Percentiles rank a stretch among this genome's conserved stretches.
These are phyloP conservation scores for Tetrahymena malaccensis DNA, from an alignment of 73 alveolate genomes.

Conservation along the genomic window DNA sequence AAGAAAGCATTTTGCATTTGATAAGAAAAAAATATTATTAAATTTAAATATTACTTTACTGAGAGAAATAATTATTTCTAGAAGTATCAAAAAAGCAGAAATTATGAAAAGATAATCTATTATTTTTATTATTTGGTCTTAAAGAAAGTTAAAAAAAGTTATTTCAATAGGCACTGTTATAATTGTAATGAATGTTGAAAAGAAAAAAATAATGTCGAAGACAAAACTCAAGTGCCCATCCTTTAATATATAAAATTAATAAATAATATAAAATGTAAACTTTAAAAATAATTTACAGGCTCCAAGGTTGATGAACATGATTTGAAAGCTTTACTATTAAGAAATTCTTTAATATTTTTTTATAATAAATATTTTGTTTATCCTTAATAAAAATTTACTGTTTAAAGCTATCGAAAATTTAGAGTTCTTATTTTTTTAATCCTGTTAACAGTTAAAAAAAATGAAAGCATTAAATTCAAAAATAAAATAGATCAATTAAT, in stretches of 20 bases:
- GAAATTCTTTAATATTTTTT: neutral
- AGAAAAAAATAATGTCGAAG: neutral
- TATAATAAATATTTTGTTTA: no score
- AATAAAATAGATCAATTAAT: neutral
- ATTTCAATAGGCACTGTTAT: neutral
- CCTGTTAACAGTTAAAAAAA: neutral
- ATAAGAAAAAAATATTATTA: no score
- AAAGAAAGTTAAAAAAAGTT: neutral
- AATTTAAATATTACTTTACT: neutral
- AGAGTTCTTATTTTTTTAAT: neutral
- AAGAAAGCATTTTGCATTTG: no score
- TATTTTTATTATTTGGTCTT: no score
- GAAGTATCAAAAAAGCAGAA: neutral
- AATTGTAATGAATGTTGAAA: neutral
- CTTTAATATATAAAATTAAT: neutral
- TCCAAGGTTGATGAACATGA: neutral
- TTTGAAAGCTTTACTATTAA: neutral
- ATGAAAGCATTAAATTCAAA: neutral
- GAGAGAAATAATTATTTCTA: neutral
- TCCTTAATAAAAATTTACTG: neutral
- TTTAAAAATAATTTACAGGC: neutral
- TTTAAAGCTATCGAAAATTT: no score
- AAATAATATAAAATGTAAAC: no score
- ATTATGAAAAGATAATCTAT: neutral
- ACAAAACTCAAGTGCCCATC: neutral